These are phyloP conservation scores for Mycosphaerella sp. DNA, from an alignment of 2,329 filamentous ascomycete species.

Conservation along the genomic window DNA sequence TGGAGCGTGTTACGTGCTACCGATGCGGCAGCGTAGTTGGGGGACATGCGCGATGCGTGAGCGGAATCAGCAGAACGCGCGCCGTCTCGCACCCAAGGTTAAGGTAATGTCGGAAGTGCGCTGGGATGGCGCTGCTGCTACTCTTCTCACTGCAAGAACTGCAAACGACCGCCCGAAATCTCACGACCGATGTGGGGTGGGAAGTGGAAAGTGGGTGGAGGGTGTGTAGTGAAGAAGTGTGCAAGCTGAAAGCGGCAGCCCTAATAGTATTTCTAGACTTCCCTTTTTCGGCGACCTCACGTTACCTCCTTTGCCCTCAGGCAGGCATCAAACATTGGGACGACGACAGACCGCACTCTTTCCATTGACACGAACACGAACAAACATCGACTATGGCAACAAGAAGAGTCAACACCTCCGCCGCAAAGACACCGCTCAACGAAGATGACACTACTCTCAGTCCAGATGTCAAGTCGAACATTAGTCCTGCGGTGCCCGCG, in stretches of 20 bases:
- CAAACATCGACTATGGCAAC: constrained; percentile 55
- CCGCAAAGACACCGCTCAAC: constrained; percentile 61
- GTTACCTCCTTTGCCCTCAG: not conserved
- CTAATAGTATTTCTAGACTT: not conserved
- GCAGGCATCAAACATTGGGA: not conserved
- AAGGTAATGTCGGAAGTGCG: not conserved
- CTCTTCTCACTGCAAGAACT: not conserved
- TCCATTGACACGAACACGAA: not conserved
- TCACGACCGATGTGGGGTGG: not conserved
- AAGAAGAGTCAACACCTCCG: constrained; percentile 56
- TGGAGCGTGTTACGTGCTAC: constrained; percentile 1
- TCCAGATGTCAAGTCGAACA: constrained; percentile 54
- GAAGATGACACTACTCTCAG: constrained; percentile 31
- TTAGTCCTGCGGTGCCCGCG: constrained; percentile 75
- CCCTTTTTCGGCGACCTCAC: not conserved
- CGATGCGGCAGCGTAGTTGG: constrained; percentile 5
- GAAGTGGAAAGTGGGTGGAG: no score
- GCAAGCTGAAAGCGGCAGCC: constrained; percentile 1
- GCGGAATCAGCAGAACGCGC: constrained; percentile 2
- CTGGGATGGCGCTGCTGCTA: not conserved
- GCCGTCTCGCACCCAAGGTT: not conserved
- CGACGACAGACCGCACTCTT: not conserved
- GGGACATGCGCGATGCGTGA: constrained; percentile 6
- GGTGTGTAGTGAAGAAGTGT: not conserved
- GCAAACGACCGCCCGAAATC: not conserved